phyloP scores from a whole-genome alignment of 306 rosid genomes.

The Mimosa pudica region DNA sequence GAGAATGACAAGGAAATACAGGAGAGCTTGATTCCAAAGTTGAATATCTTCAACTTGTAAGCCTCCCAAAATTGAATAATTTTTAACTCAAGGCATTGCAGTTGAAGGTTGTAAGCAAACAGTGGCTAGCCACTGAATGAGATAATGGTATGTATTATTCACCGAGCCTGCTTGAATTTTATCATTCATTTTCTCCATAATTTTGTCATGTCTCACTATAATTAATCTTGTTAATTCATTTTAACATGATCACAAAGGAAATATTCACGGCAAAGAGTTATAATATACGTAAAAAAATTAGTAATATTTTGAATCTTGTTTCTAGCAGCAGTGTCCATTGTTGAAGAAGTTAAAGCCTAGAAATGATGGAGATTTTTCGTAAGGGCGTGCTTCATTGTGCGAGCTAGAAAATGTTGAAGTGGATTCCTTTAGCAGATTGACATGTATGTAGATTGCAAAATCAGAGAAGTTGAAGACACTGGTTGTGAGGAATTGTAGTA shows the following conservation, averaged over 20 bases:
- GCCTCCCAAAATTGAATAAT: too few species aligned
- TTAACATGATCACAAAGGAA: background rate
- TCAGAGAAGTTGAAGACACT: background rate
- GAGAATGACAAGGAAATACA: too few species aligned
- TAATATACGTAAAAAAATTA: background rate
- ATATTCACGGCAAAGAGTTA: background rate
- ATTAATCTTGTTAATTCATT: background rate
- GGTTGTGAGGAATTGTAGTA: background rate
- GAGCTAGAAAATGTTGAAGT: background rate
- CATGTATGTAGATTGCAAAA: background rate
- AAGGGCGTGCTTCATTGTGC: background rate
- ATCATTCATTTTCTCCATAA: background rate
- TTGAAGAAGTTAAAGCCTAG: background rate
- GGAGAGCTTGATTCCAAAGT: too few species aligned
- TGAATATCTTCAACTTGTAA: too few species aligned
- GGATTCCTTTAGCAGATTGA: background rate
- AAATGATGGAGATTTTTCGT: background rate
- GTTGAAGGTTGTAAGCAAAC: background rate
- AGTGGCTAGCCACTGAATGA: background rate
- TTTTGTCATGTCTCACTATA: background rate
- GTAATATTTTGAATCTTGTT: too few species aligned
- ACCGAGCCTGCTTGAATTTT: background rate
- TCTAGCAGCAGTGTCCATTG: background rate
- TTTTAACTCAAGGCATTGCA: too few species aligned
- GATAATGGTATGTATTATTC: background rate